Conservation (phyloP, 768 basidiomycete species). For the Xanthoconium stramineum region DNA sequence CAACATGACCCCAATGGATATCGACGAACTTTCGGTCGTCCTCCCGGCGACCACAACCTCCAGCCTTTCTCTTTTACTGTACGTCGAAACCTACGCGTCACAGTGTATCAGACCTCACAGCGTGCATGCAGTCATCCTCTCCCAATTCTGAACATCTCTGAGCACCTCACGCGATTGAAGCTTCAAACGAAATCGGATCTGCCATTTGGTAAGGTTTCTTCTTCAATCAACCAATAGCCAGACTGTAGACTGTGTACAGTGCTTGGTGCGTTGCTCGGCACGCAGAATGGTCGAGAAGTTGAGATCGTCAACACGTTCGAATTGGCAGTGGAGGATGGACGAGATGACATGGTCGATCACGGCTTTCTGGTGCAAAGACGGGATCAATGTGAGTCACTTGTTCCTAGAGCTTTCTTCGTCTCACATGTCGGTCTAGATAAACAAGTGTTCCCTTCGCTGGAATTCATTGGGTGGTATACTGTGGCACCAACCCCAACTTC, state of each 20-base stretch:
- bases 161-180: constrained; percentile 85
- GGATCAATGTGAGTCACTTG: constrained; percentile 70
- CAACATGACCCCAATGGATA: constrained; percentile 65
- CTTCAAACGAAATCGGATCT: constrained; percentile 60
- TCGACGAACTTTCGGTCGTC: constrained; percentile 73
- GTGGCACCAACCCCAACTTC: constrained; percentile 71
- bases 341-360: constrained; percentile 66
- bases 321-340: constrained; percentile 58
- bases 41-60: constrained; percentile 68
- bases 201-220: constrained; percentile 58
- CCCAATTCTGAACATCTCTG: constrained; percentile 94
- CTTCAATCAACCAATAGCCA: background rate
- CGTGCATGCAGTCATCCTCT: constrained; percentile 75
- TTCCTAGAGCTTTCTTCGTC: background rate
- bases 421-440: constrained; percentile 59
- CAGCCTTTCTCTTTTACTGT: constrained; percentile 74
- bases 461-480: constrained; percentile 98
- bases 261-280: constrained; percentile 89
- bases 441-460: constrained; percentile 96
- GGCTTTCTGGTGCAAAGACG: constrained; percentile 77
- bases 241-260: constrained; percentile 45
- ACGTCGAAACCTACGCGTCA: constrained; percentile 25
- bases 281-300: constrained; percentile 90
- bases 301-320: constrained; percentile 98
- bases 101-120: constrained; percentile 11